phyloP scores from a whole-genome alignment of 371 early-diverging fungal species.

The Zopfochytrium polystomum region DNA sequence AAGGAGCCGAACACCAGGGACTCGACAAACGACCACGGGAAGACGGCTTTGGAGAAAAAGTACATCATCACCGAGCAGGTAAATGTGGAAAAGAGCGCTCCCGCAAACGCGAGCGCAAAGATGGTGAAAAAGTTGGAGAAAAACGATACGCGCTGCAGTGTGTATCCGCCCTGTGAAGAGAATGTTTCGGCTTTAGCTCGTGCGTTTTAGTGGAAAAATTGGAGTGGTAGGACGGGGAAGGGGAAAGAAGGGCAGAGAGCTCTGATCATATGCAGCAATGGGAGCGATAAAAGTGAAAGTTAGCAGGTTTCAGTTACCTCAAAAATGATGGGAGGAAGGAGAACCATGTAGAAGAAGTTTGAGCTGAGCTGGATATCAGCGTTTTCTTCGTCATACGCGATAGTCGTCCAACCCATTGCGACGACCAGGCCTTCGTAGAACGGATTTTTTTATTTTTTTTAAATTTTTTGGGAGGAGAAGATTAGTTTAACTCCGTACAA shows the following conservation, averaged over 20 bases:
- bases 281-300: background rate
- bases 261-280: background rate
- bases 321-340: conserved; percentile 59
- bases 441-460: background rate
- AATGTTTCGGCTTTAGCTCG: background rate
- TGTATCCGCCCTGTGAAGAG: conserved; percentile 47
- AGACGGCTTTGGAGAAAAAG: conserved; percentile 40
- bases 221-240: no score
- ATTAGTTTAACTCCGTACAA: background rate
- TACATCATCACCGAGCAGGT: conserved; percentile 51
- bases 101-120: conserved; percentile 48
- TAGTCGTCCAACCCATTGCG: conserved; percentile 46
- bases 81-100: conserved; percentile 54
- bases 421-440: conserved; percentile 40
- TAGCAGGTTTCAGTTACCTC: conserved; percentile 34
- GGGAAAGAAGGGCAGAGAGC: background rate
- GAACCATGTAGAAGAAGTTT: conserved; percentile 56
- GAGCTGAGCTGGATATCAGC: conserved; percentile 48
- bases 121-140: conserved; percentile 52
- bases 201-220: background rate
- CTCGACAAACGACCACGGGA: conserved; percentile 47
- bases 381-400: conserved; percentile 41
- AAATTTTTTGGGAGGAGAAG: background rate
- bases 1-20: conserved; percentile 52
- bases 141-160: conserved; percentile 47